Evolutionary conservation across 1,284 basidiomycete genomes (phyloP).

Genomic region (Cryptococcus neoformans): DNA sequence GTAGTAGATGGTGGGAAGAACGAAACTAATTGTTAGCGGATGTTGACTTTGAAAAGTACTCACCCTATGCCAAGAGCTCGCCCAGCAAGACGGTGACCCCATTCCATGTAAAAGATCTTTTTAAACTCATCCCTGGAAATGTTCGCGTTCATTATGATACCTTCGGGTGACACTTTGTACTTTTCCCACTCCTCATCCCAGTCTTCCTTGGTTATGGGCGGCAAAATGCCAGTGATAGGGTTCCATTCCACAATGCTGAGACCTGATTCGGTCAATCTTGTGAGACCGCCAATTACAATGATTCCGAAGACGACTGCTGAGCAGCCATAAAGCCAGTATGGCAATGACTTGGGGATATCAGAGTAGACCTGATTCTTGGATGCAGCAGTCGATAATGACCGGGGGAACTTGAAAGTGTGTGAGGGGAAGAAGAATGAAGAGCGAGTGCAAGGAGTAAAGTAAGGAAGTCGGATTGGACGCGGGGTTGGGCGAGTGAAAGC

Average conservation of each 20-base stretch:
- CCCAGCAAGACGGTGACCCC: conserved; percentile 91
- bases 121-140: conserved; percentile 92
- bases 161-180: conserved; percentile 94
- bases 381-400: conserved; percentile 3
- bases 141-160: conserved; percentile 85
- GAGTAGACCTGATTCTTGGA: neutral
- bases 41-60: conserved; percentile 13
- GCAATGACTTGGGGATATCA: conserved; percentile 64
- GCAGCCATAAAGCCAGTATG: conserved; percentile 74
- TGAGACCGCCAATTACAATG: conserved; percentile 94
- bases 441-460: conserved; percentile 12
- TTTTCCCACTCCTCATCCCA: conserved; percentile 94
- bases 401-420: conserved; percentile 6
- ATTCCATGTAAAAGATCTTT: conserved; percentile 98
- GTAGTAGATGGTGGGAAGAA: conserved; percentile 78
- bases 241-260: conserved; percentile 98
- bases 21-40: conserved; percentile 55
- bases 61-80: conserved; percentile 72
- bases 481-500: conserved; percentile 1
- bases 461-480: conserved; percentile 10
- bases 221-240: conserved; percentile 84
- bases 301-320: conserved; percentile 85
- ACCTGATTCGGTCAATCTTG: conserved; percentile 95
- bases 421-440: conserved; percentile 11
- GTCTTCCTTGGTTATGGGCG: conserved; percentile 70